Evolutionary conservation across 768 basidiomycete genomes (phyloP), one percentile per base, ranked within the genome.

Genomic region (Cubamyces lactineus): DNA sequence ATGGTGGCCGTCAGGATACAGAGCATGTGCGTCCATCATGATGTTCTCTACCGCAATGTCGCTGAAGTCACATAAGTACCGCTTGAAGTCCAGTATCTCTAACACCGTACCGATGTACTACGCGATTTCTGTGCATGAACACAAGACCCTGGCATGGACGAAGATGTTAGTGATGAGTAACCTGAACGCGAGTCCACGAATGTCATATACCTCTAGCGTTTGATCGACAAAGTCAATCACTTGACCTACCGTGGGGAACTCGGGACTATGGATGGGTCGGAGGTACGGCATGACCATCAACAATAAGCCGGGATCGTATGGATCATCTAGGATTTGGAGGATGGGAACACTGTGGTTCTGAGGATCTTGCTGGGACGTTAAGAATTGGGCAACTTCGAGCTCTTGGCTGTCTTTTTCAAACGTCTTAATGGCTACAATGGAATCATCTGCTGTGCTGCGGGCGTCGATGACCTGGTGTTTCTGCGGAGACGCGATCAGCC

Each of bases 261-360:
- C n/a, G 5, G 69, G 67, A n/a, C 66, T 56, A 21, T 67, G 38
- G 38, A 47, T 66, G 0, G 65, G 64, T 1, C 67, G 61, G 0
- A 70, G 51, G 17, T 47, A 63, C 0, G 66, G 67, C 68, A 67
- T 67, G n/a, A 75, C 67, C 51, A 74, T 57, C 28, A 2, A 67
- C 55, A 1, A 38, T 30, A 3, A 39, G 50, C 5, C 23, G 34
- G 26, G 16, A 15, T 64, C 57, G 12, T 62, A 54, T 3, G 66
- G 64, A 49, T 71, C 69, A 3, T 54, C 40, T 9, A 72, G 38
- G 3, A 65, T 30, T 2, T 70, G 63, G 4, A 69, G 23, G 7
- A 73, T 19, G 0, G 67, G 67, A 8, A 69, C 69, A n/a, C 57
- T 71, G 46, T 73, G 72, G 19, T 73, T 73, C 16, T 38, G 26